Conservation (phyloP, 1,284 basidiomycete species). For the Hortiboletus rubellus region DNA sequence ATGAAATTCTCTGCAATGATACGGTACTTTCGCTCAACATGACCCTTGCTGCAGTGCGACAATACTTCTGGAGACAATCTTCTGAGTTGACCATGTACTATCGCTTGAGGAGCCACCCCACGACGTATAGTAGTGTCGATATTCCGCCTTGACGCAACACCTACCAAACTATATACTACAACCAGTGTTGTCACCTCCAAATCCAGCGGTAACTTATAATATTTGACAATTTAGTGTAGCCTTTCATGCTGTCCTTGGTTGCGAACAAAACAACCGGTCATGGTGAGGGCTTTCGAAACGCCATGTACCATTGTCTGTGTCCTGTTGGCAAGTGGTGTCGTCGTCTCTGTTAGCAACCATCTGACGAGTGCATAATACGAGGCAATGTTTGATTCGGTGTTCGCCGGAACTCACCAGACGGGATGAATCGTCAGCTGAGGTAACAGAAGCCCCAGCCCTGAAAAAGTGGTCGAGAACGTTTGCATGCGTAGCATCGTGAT, state of each 20-base stretch:
- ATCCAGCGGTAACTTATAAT: slow-evolving; percentile 25
- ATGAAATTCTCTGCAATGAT: slow-evolving; percentile 90
- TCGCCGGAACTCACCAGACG: no score
- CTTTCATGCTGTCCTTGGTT: not conserved
- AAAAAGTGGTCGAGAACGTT: no score
- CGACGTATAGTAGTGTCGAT: slow-evolving; percentile 4
- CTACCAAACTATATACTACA: not conserved
- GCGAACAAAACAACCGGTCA: not conserved
- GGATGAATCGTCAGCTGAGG: no score
- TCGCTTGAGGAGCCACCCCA: slow-evolving; percentile 48
- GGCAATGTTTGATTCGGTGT: no score
- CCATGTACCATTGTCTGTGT: not conserved
- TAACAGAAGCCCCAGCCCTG: no score
- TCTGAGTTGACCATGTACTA: slow-evolving; percentile 84
- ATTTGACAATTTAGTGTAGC: slow-evolving; percentile 17
- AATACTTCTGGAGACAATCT: slow-evolving; percentile 84
- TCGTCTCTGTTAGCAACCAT: not conserved
- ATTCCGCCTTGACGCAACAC: slow-evolving; percentile 1
- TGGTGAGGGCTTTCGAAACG: not conserved
- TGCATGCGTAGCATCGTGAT: no score
- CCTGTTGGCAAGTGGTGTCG: not conserved
- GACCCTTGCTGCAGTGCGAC: slow-evolving; percentile 86
- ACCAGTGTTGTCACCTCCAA: slow-evolving; percentile 2
- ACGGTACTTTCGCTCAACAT: slow-evolving; percentile 77
- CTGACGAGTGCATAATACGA: no score